A percentile compares a stretch with the other conserved stretches of the same genome.
Conservation (phyloP, 202 grass and related monocot genomes). For the Carex sylvatica region DNA sequence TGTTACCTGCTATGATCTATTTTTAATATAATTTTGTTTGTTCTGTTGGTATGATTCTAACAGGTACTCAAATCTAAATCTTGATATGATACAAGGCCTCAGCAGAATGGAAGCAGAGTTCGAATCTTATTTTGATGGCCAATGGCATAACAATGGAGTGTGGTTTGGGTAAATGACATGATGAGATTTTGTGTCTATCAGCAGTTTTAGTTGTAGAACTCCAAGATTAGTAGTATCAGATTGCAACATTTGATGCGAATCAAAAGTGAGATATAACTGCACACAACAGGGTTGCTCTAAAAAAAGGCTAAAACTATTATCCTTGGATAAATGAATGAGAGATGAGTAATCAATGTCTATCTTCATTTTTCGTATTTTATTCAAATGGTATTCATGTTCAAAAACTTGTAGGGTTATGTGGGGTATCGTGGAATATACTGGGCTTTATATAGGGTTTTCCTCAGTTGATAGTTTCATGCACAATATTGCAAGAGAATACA, state of each 20-base stretch:
- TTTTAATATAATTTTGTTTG: constrained; percentile 2
- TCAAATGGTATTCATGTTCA: neutral
- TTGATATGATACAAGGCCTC: constrained; percentile 39
- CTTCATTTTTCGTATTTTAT: neutral
- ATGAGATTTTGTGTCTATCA: neutral
- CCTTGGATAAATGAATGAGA: neutral
- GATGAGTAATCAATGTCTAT: neutral
- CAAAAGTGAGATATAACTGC: neutral
- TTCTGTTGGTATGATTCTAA: constrained; percentile 28
- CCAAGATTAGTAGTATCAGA: neutral
- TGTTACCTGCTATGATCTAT: neutral
- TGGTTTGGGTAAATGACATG: constrained; percentile 52
- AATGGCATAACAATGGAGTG: constrained; percentile 55
- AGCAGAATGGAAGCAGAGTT: constrained; percentile 46
- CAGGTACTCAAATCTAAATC: constrained; percentile 44
- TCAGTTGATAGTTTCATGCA: neutral
- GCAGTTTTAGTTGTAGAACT: neutral
- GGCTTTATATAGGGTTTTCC: neutral
- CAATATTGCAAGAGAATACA: neutral
- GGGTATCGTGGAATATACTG: neutral
- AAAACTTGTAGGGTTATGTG: neutral
- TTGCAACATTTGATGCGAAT: neutral
- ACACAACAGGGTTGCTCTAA: neutral
- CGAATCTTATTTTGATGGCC: constrained; percentile 52
- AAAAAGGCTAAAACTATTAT: neutral